phyloP scores from a whole-genome alignment of 2,329 filamentous ascomycete species.

The Nannizziopsis barbatae region DNA sequence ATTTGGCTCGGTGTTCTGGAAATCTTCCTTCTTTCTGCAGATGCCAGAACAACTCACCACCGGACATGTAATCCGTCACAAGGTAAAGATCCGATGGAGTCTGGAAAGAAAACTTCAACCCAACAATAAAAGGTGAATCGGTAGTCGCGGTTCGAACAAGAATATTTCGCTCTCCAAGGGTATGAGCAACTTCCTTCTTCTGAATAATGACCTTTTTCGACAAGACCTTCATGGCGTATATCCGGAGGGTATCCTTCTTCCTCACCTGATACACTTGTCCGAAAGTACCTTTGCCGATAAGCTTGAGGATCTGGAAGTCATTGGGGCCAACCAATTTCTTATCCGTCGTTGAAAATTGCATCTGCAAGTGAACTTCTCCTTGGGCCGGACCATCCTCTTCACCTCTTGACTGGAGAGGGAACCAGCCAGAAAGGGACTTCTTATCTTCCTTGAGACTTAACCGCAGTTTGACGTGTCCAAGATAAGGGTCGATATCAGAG shows the following conservation, averaged over 20 bases:
- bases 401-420: slow-evolving; percentile 65
- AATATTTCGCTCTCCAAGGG: slow-evolving; percentile 92
- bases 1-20: slow-evolving; percentile 87
- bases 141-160: slow-evolving; percentile 90
- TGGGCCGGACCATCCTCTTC: slow-evolving; percentile 64
- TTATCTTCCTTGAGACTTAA: slow-evolving; percentile 58
- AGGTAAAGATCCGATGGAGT: slow-evolving; percentile 92
- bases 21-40: slow-evolving; percentile 94
- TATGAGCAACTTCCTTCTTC: slow-evolving; percentile 98
- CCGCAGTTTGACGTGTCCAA: slow-evolving; percentile 78
- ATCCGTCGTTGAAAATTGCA: slow-evolving; percentile 74
- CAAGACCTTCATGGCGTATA: slow-evolving; percentile 98
- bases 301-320: slow-evolving; percentile 89
- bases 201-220: slow-evolving; percentile 99
- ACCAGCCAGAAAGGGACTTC: slow-evolving; percentile 72
- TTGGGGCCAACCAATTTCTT: slow-evolving; percentile 88
- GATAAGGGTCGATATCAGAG: slow-evolving; percentile 71
- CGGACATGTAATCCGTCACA: slow-evolving; percentile 99
- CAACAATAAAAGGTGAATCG: slow-evolving; percentile 94
- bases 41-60: slow-evolving; percentile 97
- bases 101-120: slow-evolving; percentile 97
- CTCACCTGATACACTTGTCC: slow-evolving; percentile 97
- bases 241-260: slow-evolving; percentile 89
- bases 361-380: slow-evolving; percentile 80
- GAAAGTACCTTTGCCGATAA: slow-evolving; percentile 97